A percentile compares a stretch with the other conserved stretches of the same genome.
Evolutionary conservation across 1,139 yeast genomes (phyloP).

Genomic region (Hyphopichia burtonii): DNA sequence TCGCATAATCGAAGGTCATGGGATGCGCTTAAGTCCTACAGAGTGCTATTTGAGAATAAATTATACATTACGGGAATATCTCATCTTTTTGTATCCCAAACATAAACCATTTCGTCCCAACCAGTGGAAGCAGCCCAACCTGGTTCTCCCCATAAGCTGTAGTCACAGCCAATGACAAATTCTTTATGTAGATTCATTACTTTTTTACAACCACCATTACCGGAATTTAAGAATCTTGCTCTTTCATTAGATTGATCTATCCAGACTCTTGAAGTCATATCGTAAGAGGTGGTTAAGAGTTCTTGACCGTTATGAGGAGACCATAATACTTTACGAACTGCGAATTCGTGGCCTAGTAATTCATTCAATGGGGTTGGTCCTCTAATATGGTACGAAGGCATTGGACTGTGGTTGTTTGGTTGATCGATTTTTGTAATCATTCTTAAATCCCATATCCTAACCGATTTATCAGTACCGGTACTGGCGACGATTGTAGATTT

Average conservation of each 20-base stretch:
- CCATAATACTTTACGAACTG: constrained; percentile 81
- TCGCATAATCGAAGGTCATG: too few relatives aligned
- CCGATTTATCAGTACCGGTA: constrained; percentile 84
- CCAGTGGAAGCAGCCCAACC: constrained; percentile 96
- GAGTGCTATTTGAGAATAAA: too few relatives aligned
- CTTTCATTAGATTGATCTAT: constrained; percentile 60
- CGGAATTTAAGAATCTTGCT: constrained; percentile 43
- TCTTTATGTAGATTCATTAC: constrained; percentile 76
- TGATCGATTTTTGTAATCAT: constrained; percentile 52
- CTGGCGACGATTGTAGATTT: constrained; percentile 75
- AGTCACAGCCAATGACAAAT: constrained; percentile 93
- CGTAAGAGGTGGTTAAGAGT: constrained; percentile 78
- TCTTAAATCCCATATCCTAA: constrained; percentile 85
- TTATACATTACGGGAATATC: too few relatives aligned
- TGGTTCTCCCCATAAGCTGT: constrained; percentile 94
- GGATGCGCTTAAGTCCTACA: too few relatives aligned
- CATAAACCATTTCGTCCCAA: constrained; percentile 93
- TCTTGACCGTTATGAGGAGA: constrained; percentile 81
- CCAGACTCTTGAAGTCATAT: constrained; percentile 92
- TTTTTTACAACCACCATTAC: constrained; percentile 45
- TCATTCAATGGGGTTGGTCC: constrained; percentile 77
- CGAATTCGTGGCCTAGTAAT: constrained; percentile 84
- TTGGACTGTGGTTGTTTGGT: constrained; percentile 34
- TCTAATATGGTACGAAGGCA: constrained; percentile 45
- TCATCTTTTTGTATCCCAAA: constrained; percentile 72